Percentiles rank a stretch among this genome's conserved stretches.
Evolutionary conservation across 805 yeast species (phyloP).

Genomic region (Cyberlindnera meyerae): DNA sequence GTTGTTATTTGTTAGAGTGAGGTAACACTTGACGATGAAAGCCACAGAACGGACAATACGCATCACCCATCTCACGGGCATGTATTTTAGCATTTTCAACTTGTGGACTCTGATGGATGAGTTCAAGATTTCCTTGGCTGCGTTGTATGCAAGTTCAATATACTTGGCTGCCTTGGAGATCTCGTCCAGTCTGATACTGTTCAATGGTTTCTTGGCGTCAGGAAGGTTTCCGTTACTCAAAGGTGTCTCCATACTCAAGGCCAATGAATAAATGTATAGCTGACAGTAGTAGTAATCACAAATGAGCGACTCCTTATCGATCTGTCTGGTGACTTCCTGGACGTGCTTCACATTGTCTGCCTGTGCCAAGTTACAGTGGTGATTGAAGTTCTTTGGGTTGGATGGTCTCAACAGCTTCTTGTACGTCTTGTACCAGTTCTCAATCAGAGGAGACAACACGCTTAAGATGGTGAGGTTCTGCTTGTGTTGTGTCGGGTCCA

Average conservation of each 20-base stretch:
- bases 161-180: constrained; percentile 68
- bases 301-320: constrained; percentile 67
- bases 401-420: constrained; percentile 48
- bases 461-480: constrained; percentile 69
- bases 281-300: constrained; percentile 84
- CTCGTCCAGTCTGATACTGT: constrained; percentile 56
- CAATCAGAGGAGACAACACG: constrained; percentile 70
- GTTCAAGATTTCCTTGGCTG: constrained; percentile 75
- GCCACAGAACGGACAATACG: constrained; percentile 85
- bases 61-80: constrained; percentile 93
- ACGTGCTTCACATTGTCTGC: constrained; percentile 30
- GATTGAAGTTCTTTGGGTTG: constrained; percentile 34
- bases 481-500: constrained; percentile 46
- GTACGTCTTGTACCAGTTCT: constrained; percentile 71
- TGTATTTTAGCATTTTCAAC: constrained; percentile 57
- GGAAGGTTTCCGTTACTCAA: constrained; percentile 11
- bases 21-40: constrained; percentile 79
- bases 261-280: constrained; percentile 77
- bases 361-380: constrained; percentile 23
- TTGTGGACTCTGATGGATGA: constrained; percentile 68
- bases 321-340: constrained; percentile 27
- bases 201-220: constrained; percentile 20
- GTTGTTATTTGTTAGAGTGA: constrained; percentile 44
- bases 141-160: constrained; percentile 73
- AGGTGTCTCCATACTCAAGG: constrained; percentile 50